Conservation (phyloP, 768 basidiomycete species). For the Omphalotus guepiniiformis region DNA sequence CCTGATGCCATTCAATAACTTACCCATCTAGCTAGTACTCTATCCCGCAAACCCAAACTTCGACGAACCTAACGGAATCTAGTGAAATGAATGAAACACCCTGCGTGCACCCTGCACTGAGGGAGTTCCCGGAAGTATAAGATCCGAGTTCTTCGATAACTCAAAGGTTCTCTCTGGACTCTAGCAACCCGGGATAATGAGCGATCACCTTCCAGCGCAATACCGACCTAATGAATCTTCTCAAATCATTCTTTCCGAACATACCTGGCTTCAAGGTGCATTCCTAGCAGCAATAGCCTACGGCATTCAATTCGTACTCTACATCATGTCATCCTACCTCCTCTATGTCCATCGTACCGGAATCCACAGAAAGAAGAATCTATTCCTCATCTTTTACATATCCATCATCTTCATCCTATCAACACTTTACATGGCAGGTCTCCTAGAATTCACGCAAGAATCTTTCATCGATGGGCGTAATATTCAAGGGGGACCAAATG, state of each 20-base stretch:
- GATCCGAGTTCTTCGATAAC: no score
- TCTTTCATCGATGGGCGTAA: constrained; percentile 19
- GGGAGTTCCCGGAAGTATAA: no score
- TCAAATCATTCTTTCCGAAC: constrained; percentile 1
- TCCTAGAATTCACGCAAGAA: constrained; percentile 16
- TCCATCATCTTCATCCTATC: constrained; percentile 7
- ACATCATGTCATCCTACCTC: constrained; percentile 1
- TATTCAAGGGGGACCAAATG: constrained; percentile 17
- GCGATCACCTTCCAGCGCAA: neutral
- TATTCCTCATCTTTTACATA: constrained; percentile 5
- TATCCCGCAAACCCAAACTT: no score
- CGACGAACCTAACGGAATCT: no score
- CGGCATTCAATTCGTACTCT: constrained; percentile 1
- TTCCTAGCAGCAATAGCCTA: constrained; percentile 7
- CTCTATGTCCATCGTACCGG: neutral
- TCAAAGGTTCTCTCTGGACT: no score
- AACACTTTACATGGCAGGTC: constrained; percentile 15
- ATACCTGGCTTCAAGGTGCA: constrained; percentile 10
- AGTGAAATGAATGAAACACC: no score
- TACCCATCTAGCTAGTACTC: no score
- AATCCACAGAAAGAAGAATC: neutral
- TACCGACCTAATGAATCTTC: constrained; percentile 2
- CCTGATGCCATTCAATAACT: no score
- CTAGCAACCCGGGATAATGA: neutral
- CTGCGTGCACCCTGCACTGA: no score